phyloP scores from a whole-genome alignment of 176 grass and related monocot species.

The Aegilops speltoides region DNA sequence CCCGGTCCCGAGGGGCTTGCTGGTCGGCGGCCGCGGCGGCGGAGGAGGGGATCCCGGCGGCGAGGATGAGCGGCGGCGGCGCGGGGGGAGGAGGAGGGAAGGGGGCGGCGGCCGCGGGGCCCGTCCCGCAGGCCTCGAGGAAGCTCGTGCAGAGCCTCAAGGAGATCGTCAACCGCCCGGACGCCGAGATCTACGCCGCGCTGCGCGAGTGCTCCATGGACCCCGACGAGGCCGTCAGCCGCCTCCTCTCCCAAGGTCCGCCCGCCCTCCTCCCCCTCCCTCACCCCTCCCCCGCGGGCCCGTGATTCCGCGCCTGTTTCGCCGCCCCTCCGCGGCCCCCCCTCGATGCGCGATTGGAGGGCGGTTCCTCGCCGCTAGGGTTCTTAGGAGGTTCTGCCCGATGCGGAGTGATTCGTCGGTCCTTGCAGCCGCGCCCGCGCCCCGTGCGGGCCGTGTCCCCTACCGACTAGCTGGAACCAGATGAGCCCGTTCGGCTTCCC shows the following conservation, averaged over 20 bases:
- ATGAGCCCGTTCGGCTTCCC: neutral
- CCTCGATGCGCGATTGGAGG: neutral
- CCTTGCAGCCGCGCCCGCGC: neutral
- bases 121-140: conserved; percentile 60
- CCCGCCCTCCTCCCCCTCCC: neutral
- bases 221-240: conserved; percentile 88
- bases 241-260: conserved; percentile 90
- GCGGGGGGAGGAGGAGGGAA: conserved; percentile 27
- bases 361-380: conserved; percentile 11
- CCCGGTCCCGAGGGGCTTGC: conserved; percentile 15
- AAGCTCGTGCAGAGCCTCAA: conserved; percentile 93
- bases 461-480: conserved; percentile 25
- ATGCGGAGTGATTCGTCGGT: conserved; percentile 36
- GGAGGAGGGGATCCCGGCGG: conserved; percentile 37
- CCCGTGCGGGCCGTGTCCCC: neutral
- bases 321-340: neutral
- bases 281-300: neutral
- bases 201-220: conserved; percentile 98
- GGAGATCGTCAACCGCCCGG: conserved; percentile 98
- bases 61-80: conserved; percentile 48
- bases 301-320: conserved; percentile 17
- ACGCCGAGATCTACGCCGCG: conserved; percentile 92
- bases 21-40: neutral
- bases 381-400: conserved; percentile 16
- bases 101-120: conserved; percentile 40